Percentiles rank a stretch among this genome's conserved stretches.
Evolutionary conservation across 1,139 yeast genomes (phyloP).

Genomic region (Yamadazyma dushanensis): DNA sequence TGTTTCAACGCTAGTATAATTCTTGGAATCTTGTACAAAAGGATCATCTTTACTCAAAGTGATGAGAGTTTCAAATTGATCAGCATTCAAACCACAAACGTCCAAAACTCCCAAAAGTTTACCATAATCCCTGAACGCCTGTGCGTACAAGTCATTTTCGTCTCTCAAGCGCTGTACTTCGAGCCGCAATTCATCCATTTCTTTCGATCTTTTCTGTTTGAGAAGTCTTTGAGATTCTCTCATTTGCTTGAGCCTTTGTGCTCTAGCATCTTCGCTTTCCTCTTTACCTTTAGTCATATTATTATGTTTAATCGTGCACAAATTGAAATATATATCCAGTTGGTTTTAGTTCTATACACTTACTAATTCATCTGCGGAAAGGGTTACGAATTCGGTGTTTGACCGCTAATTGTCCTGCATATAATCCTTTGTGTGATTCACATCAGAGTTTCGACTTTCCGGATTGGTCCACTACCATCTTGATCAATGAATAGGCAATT

Average conservation of each 20-base stretch:
- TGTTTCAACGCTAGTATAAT: slow-evolving; percentile 1
- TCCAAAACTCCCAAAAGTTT: slow-evolving; percentile 1
- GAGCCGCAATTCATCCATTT: not conserved
- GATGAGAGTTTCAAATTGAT: slow-evolving; percentile 1
- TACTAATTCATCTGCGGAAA: not conserved
- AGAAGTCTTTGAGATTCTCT: slow-evolving; percentile 6
- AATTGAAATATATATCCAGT: too few relatives aligned
- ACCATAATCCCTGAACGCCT: not conserved
- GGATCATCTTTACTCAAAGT: not conserved
- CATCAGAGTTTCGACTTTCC: slow-evolving; percentile 14
- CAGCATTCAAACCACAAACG: not conserved
- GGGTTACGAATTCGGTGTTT: not conserved
- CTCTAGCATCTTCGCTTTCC: slow-evolving; percentile 1
- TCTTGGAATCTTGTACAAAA: not conserved
- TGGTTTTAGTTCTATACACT: not conserved
- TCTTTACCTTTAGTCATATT: not conserved
- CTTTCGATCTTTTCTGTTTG: slow-evolving; percentile 6
- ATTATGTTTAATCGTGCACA: too few relatives aligned
- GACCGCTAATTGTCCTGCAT: not conserved
- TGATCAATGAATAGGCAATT: slow-evolving; percentile 43
- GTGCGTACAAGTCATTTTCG: not conserved
- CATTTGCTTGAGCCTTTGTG: slow-evolving; percentile 6
- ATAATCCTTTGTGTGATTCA: not conserved
- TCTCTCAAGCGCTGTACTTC: slow-evolving; percentile 5
- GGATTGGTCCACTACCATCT: slow-evolving; percentile 45